A percentile compares a stretch with the other conserved stretches of the same genome.
Conservation (phyloP, 306 rosid genomes). For the Albizia julibrissin region DNA sequence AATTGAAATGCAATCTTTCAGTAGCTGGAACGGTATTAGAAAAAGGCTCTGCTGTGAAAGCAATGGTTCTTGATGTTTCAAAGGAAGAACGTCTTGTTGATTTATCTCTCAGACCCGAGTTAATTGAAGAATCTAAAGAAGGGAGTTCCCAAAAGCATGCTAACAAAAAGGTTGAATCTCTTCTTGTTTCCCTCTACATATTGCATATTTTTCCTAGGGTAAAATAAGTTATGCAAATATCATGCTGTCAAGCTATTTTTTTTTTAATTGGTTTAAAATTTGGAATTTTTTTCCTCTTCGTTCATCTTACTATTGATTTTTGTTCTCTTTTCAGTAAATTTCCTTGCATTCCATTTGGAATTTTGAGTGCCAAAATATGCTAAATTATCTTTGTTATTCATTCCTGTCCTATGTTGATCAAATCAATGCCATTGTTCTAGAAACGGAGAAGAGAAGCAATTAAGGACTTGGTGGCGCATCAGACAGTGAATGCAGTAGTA, state of each 20-base stretch:
- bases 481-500: conserved; percentile 73
- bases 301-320: not conserved
- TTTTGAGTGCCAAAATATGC: not conserved
- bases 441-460: conserved; percentile 71
- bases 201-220: conserved; percentile 11
- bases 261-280: not conserved
- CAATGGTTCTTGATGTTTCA: conserved; percentile 87
- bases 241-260: not conserved
- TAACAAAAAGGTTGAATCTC: conserved; percentile 64
- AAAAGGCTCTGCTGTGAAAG: conserved; percentile 65
- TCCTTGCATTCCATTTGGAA: not conserved
- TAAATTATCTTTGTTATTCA: conserved; percentile 6
- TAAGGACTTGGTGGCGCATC: conserved; percentile 60
- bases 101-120: conserved; percentile 69
- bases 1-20: conserved; percentile 32
- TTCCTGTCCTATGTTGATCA: conserved; percentile 8
- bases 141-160: conserved; percentile 46
- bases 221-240: not conserved
- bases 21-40: conserved; percentile 63
- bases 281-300: not conserved
- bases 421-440: conserved; percentile 46
- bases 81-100: conserved; percentile 77
- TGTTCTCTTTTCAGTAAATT: conserved; percentile 15
- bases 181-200: not conserved
- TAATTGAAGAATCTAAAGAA: conserved; percentile 48